phyloP scores from a whole-genome alignment of 306 rosid species.

The Hylodesmum podocarpum region DNA sequence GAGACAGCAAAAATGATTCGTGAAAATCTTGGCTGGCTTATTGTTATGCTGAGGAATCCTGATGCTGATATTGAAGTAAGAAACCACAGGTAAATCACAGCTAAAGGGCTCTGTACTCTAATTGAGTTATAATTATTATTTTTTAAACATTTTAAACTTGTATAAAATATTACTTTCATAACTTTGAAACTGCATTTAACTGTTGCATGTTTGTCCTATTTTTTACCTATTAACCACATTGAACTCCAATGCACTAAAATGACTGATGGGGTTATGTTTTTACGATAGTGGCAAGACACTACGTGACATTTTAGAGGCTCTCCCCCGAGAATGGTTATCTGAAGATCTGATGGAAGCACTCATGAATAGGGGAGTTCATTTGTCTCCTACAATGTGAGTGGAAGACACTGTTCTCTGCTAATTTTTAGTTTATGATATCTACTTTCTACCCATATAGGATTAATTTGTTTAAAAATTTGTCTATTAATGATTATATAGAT shows the following conservation, averaged over 20 bases:
- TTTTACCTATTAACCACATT: conserved; percentile 19
- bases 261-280: conserved; percentile 31
- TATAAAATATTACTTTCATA: conserved; percentile 13
- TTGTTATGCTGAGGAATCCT: conserved; percentile 77
- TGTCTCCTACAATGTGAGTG: conserved; percentile 76
- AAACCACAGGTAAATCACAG: conserved; percentile 79
- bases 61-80: conserved; percentile 89
- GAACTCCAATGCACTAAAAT: not conserved
- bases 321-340: conserved; percentile 94
- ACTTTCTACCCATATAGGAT: not conserved
- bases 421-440: conserved; percentile 28
- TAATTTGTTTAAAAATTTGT: conserved; percentile 26
- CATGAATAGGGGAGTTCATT: conserved; percentile 63
- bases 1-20: conserved; percentile 96
- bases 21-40: conserved; percentile 95
- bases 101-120: not conserved
- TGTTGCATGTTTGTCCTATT: not conserved
- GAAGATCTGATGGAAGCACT: conserved; percentile 98
- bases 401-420: conserved; percentile 25
- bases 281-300: conserved; percentile 83
- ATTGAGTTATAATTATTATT: not conserved
- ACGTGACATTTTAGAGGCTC: conserved; percentile 86
- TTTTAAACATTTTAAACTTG: not conserved
- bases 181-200: not conserved
- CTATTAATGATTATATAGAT: conserved; percentile 49